phyloP scores from a whole-genome alignment of 2,329 filamentous ascomycete genomes.

The Trichoderma sp. region DNA sequence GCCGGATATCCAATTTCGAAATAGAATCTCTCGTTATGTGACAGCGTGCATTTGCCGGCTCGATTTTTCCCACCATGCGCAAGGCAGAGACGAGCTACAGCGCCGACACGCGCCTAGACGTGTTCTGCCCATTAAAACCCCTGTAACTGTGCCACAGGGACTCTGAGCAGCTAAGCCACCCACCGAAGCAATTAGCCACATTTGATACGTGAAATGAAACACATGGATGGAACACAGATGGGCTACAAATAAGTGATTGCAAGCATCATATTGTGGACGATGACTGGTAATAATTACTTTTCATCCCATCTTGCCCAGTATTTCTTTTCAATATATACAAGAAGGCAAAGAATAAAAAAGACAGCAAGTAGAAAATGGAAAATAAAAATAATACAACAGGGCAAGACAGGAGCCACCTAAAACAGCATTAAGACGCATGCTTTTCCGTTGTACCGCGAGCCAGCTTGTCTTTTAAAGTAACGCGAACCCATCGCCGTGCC shows the following conservation, averaged over 20 bases:
- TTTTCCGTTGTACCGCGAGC: slow-evolving; percentile 3
- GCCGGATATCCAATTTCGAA: not conserved
- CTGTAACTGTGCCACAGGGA: slow-evolving; percentile 14
- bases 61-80: not conserved
- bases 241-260: not conserved
- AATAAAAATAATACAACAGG: not conserved
- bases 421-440: not conserved
- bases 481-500: slow-evolving; percentile 12
- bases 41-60: not conserved
- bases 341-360: not conserved
- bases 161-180: not conserved
- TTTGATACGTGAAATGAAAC: no score
- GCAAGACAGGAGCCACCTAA: not conserved
- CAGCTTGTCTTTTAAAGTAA: slow-evolving; percentile 7
- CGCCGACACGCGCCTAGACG: slow-evolving; percentile 36
- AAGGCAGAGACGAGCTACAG: not conserved
- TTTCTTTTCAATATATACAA: slow-evolving; percentile 3
- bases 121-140: slow-evolving; percentile 30
- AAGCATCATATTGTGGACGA: not conserved
- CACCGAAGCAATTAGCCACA: not conserved
- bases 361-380: not conserved
- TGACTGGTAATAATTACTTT: not conserved
- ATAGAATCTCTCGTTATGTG: not conserved
- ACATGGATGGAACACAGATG: no score
- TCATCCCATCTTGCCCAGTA: not conserved